A percentile compares a stretch with the other conserved stretches of the same genome.
Evolutionary conservation across 2,329 filamentous ascomycete species (phyloP).

Genomic region (Aspergillus sp.): DNA sequence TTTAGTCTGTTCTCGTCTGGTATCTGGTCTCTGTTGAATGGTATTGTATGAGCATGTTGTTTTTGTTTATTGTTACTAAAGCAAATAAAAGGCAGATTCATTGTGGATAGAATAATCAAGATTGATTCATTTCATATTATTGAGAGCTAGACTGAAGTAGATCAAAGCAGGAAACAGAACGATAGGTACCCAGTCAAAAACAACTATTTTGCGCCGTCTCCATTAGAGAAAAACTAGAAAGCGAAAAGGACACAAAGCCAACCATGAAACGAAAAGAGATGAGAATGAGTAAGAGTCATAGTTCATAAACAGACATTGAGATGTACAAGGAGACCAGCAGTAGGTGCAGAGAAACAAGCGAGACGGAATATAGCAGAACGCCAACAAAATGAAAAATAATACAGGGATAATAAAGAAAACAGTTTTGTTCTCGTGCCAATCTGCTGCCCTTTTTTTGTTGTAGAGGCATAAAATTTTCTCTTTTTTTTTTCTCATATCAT

Average conservation of each 20-base stretch:
- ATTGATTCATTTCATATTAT: neutral
- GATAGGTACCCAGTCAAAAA: neutral
- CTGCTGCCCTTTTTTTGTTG: neutral
- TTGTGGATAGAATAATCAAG: neutral
- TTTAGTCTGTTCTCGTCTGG: neutral
- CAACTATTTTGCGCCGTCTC: neutral
- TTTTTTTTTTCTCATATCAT: neutral
- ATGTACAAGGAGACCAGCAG: neutral
- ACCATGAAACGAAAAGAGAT: neutral
- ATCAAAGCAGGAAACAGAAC: neutral
- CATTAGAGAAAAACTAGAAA: neutral
- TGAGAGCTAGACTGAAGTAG: neutral
- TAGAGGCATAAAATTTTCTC: neutral
- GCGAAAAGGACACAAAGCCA: neutral
- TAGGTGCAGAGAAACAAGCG: neutral
- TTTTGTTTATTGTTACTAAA: too few relatives aligned
- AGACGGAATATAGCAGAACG: constrained; percentile 15
- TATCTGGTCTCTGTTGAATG: neutral
- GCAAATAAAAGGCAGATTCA: neutral
- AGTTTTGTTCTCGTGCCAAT: neutral
- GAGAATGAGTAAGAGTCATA: neutral
- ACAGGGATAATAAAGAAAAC: constrained; percentile 7
- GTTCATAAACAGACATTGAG: neutral
- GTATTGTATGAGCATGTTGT: neutral
- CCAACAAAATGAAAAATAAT: constrained; percentile 14